Base-by-base conservation (phyloP, 2,329 filamentous ascomycete genomes). In the Botryosphaeria agaves region DNA sequence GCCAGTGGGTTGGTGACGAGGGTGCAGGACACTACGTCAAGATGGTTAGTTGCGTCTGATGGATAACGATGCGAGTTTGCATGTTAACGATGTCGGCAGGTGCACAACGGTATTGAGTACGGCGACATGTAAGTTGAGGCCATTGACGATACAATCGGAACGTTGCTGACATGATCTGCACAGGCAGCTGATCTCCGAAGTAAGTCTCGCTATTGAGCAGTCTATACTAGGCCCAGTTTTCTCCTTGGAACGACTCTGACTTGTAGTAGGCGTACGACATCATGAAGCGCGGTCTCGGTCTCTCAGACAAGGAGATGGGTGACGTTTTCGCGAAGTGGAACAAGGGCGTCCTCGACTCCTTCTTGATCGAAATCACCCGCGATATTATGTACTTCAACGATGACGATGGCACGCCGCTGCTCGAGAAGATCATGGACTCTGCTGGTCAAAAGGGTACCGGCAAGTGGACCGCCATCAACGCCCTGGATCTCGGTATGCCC, bases 91-190 rank as follows among this genome's bases (percentile, higher is more conserved):
- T n/a, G n/a, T n/a, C n/a, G n/a, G n/a, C n/a, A n/a, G n/a, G n/a
- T 98, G 41, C 89, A 98, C 78, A 98, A 98, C 66, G 89, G 89
- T 72, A 98, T 98, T 50, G 89, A 98, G 68, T 98, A 98, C 59
- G 89, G 89, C 75, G 89, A 98, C 67, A 98, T 98, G 89, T n/a
- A n/a, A n/a, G n/a, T n/a, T n/a, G n/a, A n/a, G n/a, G n/a, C n/a
- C n/a, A n/a, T n/a, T n/a, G n/a, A n/a, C n/a, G n/a, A n/a, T n/a
- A n/a, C n/a, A n/a, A n/a, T n/a, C n/a, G n/a, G n/a, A n/a, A n/a
- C n/a, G n/a, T n/a, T n/a, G n/a, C n/a, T n/a, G n/a, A n/a, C n/a
- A n/a, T n/a, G n/a, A n/a, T n/a, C n/a, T n/a, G n/a, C n/a, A n/a
- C n/a, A n/a, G n/a, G n/a, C 89, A 98, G 71, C 72, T 98, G 52